phyloP scores from a whole-genome alignment of 192 early-diverging fungal species.

The Backusella parvicylindrica region DNA sequence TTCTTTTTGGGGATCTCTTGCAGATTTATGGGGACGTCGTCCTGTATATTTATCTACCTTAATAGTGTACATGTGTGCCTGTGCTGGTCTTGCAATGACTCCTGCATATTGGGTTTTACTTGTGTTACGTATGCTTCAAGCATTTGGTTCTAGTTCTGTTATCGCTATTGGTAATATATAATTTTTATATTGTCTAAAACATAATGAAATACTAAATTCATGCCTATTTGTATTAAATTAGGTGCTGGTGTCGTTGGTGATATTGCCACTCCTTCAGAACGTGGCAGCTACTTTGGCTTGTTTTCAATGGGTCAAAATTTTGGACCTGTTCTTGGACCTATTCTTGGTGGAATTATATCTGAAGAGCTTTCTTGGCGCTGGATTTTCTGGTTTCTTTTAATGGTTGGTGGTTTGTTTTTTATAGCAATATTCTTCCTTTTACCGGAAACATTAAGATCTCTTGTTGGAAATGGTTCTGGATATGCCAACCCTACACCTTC shows the following conservation, averaged over 20 bases:
- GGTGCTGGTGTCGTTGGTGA: constrained; percentile 36
- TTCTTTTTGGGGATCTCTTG: constrained; percentile 40
- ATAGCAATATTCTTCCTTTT: constrained; percentile 35
- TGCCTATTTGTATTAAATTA: not conserved
- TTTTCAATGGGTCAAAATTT: not conserved
- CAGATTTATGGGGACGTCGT: constrained; percentile 38
- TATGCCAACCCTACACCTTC: constrained; percentile 32
- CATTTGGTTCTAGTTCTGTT: constrained; percentile 40
- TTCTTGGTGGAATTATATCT: constrained; percentile 34
- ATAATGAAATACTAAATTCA: not conserved
- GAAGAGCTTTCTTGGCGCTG: constrained; percentile 29
- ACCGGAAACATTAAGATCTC: constrained; percentile 41
- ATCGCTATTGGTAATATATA: constrained; percentile 33
- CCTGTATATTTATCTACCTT: constrained; percentile 34
- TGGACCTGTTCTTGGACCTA: constrained; percentile 28
- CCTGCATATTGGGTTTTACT: constrained; percentile 28
- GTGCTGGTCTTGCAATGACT: constrained; percentile 34
- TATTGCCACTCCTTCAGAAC: constrained; percentile 21
- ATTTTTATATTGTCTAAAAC: not conserved
- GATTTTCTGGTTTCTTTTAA: constrained; percentile 41
- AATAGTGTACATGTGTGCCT: constrained; percentile 28
- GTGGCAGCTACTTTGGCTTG: not conserved
- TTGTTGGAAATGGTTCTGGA: constrained; percentile 40
- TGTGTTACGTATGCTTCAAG: constrained; percentile 37
- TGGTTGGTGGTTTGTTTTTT: constrained; percentile 17